These are phyloP conservation scores for Xylariaceae sp. DNA, from an alignment of 2,329 filamentous ascomycete genomes.

Conservation along the genomic window DNA sequence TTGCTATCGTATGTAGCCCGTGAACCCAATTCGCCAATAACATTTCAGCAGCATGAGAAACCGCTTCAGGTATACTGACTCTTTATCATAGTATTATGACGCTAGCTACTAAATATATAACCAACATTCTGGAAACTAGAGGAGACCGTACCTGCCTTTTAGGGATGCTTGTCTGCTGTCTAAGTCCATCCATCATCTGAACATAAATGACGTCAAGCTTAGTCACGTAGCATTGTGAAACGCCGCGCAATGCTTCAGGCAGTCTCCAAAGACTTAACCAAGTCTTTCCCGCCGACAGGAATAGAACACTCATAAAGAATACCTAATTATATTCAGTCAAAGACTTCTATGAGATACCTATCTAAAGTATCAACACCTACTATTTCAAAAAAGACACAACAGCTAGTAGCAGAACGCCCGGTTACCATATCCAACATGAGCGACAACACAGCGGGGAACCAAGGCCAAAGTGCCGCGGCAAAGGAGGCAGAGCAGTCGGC, in stretches of 20 bases:
- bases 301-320: neutral
- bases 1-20: too few relatives aligned
- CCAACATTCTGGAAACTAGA: too few relatives aligned
- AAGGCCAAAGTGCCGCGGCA: conserved; percentile 2
- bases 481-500: conserved; percentile 16
- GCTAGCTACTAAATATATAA: too few relatives aligned
- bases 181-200: neutral
- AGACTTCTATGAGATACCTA: conserved; percentile 2
- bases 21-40: too few relatives aligned
- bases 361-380: neutral
- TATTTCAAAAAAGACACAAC: neutral
- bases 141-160: too few relatives aligned
- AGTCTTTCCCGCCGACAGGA: too few relatives aligned
- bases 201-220: conserved; percentile 21
- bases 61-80: too few relatives aligned
- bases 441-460: neutral
- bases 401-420: neutral
- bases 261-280: neutral
- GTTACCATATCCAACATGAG: conserved; percentile 16
- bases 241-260: conserved; percentile 1
- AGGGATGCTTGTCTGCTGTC: neutral
- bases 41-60: too few relatives aligned
- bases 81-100: too few relatives aligned
- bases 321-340: neutral
- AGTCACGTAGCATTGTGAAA: conserved; percentile 9